Base-by-base conservation (phyloP, 345 rosid genomes). In the Carallia pectinifolia region DNA sequence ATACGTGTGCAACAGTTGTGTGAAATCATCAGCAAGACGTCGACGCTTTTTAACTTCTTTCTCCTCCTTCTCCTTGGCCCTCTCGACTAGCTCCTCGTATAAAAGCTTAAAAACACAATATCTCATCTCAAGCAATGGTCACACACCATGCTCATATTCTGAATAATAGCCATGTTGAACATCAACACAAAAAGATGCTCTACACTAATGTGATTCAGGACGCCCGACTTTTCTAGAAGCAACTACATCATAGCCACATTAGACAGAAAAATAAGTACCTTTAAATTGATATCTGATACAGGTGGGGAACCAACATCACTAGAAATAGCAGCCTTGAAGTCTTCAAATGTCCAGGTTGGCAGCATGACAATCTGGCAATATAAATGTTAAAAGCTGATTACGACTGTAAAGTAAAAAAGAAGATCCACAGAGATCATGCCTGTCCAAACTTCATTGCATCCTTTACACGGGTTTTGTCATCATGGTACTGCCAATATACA, bases 21-120 rank as follows among this genome's bases (percentile, higher is more conserved):
- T 82, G 80, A 92, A 89, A 70, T 95, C 98, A 83, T 95, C 98
- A 15, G 88, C 91, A 69, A 89, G 81, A 64, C 90, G 92, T 74
- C 89, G 97, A 63, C 86, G 87, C 81, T 87, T 95, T 85, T 88
- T 90, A 53, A 91, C 96, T 80, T 92, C 99, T 83, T 90, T 95
- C 79, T 87, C 98, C 75, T 95, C 97, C 80, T 95, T 95, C 79
- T 95, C 98, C 87, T 85, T 92, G 38, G 85, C 86, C 79, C 97
- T 87, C 79, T 90, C 97, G 38, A 88, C 77, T 67, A 92, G 71
- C 64, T 95, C 99, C 67, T 90, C 91, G 53, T 78, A 95, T 65
- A 95, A 77, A 80, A 92, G 96, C 99, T 95, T 81, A 52, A 80
- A 60, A 61, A 53, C 55, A 61, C 53, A 30, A 5, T 16, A 44